A percentile compares a stretch with the other conserved stretches of the same genome.
phyloP scores from a whole-genome alignment of 1,284 basidiomycete genomes.

The Fomitopsis palustris region DNA sequence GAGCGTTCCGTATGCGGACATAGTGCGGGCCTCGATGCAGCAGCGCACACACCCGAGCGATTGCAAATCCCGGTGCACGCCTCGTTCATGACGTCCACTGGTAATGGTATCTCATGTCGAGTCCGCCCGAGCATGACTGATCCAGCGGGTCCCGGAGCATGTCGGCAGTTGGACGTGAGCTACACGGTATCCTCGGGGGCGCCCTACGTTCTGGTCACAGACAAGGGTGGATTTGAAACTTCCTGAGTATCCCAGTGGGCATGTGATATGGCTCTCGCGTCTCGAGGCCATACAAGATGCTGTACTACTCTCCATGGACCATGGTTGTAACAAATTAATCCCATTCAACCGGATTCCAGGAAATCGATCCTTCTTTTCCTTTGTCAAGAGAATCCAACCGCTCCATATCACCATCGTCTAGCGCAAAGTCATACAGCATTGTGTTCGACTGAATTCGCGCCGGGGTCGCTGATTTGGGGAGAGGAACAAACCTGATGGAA shows the following conservation, averaged over 20 bases:
- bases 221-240: too few species aligned
- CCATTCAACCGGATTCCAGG: slow-evolving; percentile 49
- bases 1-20: background rate
- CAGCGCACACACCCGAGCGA: background rate
- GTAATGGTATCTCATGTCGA: too few species aligned
- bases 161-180: too few species aligned
- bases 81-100: too few species aligned
- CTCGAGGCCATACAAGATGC: too few species aligned
- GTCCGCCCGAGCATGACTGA: too few species aligned
- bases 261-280: too few species aligned
- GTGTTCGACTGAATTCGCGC: slow-evolving; percentile 51
- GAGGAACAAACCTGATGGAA: slow-evolving; percentile 40
- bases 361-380: slow-evolving; percentile 43
- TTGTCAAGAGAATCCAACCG: slow-evolving; percentile 45
- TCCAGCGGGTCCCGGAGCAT: too few species aligned
- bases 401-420: slow-evolving; percentile 47
- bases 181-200: too few species aligned
- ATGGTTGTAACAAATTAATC: slow-evolving; percentile 7
- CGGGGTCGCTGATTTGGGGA: slow-evolving; percentile 54
- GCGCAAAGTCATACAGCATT: slow-evolving; percentile 50
- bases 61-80: background rate
- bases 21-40: background rate
- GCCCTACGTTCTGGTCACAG: too few species aligned
- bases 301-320: too few species aligned
- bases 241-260: too few species aligned